phyloP scores from a whole-genome alignment of 306 rosid species.

The Dicorynia guianensis region DNA sequence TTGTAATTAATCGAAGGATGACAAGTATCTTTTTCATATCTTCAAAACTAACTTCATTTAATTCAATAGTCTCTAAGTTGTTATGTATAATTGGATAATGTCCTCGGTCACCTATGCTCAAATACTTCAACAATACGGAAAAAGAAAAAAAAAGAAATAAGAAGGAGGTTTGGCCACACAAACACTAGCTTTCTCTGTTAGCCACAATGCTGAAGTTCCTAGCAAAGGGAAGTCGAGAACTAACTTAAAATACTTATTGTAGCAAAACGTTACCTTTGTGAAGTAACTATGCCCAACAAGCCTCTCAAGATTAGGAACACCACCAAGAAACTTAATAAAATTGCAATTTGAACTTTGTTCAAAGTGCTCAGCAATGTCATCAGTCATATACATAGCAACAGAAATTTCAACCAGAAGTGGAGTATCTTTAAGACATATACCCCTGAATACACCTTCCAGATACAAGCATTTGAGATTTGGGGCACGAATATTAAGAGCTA shows the following conservation, averaged over 20 bases:
- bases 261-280: conserved; percentile 72
- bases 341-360: conserved; percentile 73
- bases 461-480: conserved; percentile 79
- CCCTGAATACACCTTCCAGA: conserved; percentile 92
- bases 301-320: conserved; percentile 85
- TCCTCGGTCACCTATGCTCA: conserved; percentile 79
- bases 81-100: conserved; percentile 55
- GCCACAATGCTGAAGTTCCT: conserved; percentile 25
- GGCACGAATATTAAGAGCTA: conserved; percentile 68
- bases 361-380: conserved; percentile 66
- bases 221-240: conserved; percentile 13
- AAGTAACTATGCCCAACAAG: conserved; percentile 81
- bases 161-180: conserved; percentile 4
- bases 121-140: conserved; percentile 60
- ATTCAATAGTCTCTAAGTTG: conserved; percentile 70
- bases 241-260: conserved; percentile 30
- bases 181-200: conserved; percentile 4
- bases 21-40: conserved; percentile 90
- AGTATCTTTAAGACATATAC: conserved; percentile 73
- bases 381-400: conserved; percentile 76
- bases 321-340: conserved; percentile 79
- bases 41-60: conserved; percentile 90
- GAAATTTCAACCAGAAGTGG: conserved; percentile 73
- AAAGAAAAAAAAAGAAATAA: conserved; percentile 26
- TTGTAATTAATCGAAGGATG: conserved; percentile 79